Evolutionary conservation across 2,329 filamentous ascomycete genomes (phyloP).

Genomic region (Fusarium sp.): DNA sequence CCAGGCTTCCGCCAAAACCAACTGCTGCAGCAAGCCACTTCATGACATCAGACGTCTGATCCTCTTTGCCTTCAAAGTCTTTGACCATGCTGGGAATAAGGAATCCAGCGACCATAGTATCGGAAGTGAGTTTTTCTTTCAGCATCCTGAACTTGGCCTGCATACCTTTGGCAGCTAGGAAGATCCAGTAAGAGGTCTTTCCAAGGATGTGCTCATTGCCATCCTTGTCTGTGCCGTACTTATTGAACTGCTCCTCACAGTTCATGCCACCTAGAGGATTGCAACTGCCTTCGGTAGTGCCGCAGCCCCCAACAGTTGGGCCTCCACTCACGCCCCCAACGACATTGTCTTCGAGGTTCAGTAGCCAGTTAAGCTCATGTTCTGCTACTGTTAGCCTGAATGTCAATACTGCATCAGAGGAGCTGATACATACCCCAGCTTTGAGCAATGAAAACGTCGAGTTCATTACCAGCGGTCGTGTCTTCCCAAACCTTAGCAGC

Average conservation of each 20-base stretch:
- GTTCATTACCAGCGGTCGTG: background rate
- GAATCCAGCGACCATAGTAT: background rate
- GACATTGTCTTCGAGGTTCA: background rate
- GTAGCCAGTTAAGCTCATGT: constrained; percentile 15
- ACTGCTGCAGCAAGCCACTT: constrained; percentile 10
- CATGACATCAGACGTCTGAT: background rate
- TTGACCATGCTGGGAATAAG: background rate
- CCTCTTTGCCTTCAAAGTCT: background rate
- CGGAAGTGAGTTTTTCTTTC: background rate
- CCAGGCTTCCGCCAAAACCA: background rate
- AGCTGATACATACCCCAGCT: background rate
- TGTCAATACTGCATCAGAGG: too few species aligned
- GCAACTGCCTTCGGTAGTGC: too few species aligned
- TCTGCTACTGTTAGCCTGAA: background rate
- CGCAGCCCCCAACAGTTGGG: too few species aligned
- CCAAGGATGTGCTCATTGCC: background rate
- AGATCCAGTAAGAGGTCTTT: constrained; percentile 13
- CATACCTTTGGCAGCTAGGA: constrained; percentile 6
- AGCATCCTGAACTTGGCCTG: constrained; percentile 8
- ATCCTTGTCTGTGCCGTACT: background rate
- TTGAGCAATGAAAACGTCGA: constrained; percentile 12
- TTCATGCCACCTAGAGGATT: too few species aligned
- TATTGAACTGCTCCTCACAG: background rate
- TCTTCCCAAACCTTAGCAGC: constrained; percentile 1
- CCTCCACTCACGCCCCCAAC: too few species aligned